Conservation (phyloP, 768 basidiomycete species). For the Collybia mongolica region DNA sequence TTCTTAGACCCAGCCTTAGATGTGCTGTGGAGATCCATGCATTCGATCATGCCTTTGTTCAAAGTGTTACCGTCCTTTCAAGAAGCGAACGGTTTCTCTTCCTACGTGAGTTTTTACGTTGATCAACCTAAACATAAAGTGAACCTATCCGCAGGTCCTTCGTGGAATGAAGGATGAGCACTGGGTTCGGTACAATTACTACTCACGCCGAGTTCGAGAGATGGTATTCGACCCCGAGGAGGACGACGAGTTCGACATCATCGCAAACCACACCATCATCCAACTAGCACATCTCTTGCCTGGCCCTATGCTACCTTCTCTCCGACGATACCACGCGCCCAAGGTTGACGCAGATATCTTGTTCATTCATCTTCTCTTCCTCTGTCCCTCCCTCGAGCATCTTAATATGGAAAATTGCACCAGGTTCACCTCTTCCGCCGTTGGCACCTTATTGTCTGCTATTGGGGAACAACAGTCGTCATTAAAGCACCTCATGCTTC, state of each 20-base stretch:
- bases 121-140: neutral
- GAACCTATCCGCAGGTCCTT: neutral
- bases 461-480: constrained; percentile 1
- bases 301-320: neutral
- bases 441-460: constrained; percentile 7
- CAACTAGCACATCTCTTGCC: constrained; percentile 1
- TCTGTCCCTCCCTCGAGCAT: neutral
- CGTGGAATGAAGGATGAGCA: neutral
- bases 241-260: neutral
- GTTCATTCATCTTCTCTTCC: constrained; percentile 4
- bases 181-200: constrained; percentile 2
- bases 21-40: constrained; percentile 5
- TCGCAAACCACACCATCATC: neutral
- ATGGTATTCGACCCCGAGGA: neutral
- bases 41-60: constrained; percentile 3
- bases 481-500: constrained; percentile 1
- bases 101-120: neutral
- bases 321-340: neutral
- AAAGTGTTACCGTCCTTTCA: constrained; percentile 8
- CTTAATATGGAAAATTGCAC: neutral
- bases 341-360: neutral
- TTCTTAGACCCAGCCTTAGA: constrained; percentile 7
- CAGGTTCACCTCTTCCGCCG: neutral
- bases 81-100: neutral
- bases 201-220: constrained; percentile 3